Evolutionary conservation across 176 grass and related monocot genomes (phyloP).

Genomic region (Elaeis guineensis): DNA sequence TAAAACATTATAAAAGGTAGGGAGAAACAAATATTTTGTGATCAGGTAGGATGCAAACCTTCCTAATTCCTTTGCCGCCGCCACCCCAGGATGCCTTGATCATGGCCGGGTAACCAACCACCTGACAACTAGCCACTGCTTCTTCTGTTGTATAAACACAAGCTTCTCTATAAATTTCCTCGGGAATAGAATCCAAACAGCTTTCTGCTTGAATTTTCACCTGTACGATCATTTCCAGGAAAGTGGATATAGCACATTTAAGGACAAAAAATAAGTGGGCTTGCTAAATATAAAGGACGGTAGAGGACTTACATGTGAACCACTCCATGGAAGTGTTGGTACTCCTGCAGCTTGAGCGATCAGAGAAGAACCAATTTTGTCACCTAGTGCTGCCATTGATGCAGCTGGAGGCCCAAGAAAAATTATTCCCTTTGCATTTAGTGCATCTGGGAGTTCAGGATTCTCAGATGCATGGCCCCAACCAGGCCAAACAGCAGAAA

Average conservation of each 20-base stretch:
- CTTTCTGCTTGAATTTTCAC: slow-evolving; percentile 62
- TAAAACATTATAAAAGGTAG: too few species aligned
- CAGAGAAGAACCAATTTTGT: slow-evolving; percentile 99
- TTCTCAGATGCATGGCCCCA: slow-evolving; percentile 99
- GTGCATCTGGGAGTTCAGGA: slow-evolving; percentile 84
- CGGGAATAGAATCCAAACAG: slow-evolving; percentile 69
- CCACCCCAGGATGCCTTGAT: slow-evolving; percentile 99
- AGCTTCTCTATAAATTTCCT: slow-evolving; percentile 80
- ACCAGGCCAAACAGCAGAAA: slow-evolving; percentile 97
- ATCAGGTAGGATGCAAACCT: slow-evolving; percentile 33
- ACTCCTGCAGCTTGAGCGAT: slow-evolving; percentile 97
- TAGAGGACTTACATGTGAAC: slow-evolving; percentile 68
- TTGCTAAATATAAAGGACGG: too few species aligned
- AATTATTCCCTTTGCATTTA: slow-evolving; percentile 71
- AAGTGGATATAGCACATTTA: too few species aligned
- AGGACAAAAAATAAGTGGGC: too few species aligned
- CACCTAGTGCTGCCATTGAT: slow-evolving; percentile 81
- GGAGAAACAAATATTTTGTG: too few species aligned
- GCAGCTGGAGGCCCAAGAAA: slow-evolving; percentile 91
- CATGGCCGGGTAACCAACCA: slow-evolving; percentile 96
- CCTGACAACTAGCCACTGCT: slow-evolving; percentile 88
- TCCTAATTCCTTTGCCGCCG: slow-evolving; percentile 98
- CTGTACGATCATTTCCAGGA: slow-evolving; percentile 23
- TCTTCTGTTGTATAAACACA: slow-evolving; percentile 94
- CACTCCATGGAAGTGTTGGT: slow-evolving; percentile 97